phyloP scores from a whole-genome alignment of 129 eudicot species.

The Centella asiatica region DNA sequence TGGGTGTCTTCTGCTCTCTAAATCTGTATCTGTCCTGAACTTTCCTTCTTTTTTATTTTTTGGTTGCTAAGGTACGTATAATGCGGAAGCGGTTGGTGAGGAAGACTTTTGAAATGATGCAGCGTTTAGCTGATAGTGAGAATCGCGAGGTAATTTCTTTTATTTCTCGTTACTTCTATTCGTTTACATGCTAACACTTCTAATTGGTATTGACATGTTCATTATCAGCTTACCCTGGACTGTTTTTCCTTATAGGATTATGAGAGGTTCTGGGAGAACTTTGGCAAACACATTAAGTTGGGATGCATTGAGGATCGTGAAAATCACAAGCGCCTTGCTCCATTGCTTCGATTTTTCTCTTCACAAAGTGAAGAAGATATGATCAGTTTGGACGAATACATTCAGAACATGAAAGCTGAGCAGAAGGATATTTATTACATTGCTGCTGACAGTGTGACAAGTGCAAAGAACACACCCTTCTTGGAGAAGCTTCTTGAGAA shows the following conservation, averaged over 20 bases:
- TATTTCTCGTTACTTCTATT: not conserved
- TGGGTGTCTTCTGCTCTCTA: not conserved
- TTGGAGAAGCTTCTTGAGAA: constrained; percentile 82
- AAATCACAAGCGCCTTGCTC: constrained; percentile 88
- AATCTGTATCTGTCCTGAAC: not conserved
- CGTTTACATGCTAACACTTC: not conserved
- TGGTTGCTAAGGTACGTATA: constrained; percentile 58
- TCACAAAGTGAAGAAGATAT: constrained; percentile 78
- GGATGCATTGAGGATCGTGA: constrained; percentile 95
- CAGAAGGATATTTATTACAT: constrained; percentile 86
- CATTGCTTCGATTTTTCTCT: constrained; percentile 76
- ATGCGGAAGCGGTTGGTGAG: constrained; percentile 91
- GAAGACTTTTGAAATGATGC: constrained; percentile 95
- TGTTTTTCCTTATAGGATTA: constrained; percentile 47
- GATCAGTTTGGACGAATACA: constrained; percentile 92
- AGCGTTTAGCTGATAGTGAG: constrained; percentile 80
- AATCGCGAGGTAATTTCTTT: constrained; percentile 53
- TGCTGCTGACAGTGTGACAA: constrained; percentile 81
- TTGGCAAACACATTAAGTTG: constrained; percentile 79
- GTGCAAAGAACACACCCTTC: constrained; percentile 92
- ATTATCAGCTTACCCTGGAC: not conserved
- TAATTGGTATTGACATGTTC: not conserved
- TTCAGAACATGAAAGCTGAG: constrained; percentile 90
- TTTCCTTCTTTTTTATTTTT: not conserved
- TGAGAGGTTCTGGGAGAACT: constrained; percentile 88